These are phyloP conservation scores for Copromyces sp. DNA, from an alignment of 495 filamentous ascomycete genomes.

Conservation along the genomic window DNA sequence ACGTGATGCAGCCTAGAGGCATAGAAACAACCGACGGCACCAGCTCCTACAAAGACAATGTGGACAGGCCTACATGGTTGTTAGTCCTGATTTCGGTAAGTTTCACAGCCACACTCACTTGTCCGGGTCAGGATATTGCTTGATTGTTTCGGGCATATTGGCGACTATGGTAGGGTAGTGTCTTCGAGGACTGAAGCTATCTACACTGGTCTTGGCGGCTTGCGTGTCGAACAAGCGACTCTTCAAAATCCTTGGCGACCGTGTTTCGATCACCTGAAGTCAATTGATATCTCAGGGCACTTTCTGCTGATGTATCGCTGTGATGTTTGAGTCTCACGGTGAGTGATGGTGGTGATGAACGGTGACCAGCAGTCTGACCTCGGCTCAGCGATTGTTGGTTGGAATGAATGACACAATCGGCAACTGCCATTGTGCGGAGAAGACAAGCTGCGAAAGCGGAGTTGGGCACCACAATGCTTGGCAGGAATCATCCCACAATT, in stretches of 20 bases:
- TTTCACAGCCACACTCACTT: conserved; percentile 7
- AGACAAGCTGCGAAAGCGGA: background rate
- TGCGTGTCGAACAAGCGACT: background rate
- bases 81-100: conserved; percentile 1
- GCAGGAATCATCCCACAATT: background rate
- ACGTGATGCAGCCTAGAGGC: conserved; percentile 45
- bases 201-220: background rate
- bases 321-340: background rate
- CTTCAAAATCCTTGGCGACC: background rate
- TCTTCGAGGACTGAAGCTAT: background rate
- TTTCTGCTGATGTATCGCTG: background rate
- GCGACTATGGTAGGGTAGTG: background rate
- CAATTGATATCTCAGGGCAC: background rate
- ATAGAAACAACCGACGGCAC: conserved; percentile 51
- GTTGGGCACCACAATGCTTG: background rate
- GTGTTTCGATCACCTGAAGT: fast-evolving
- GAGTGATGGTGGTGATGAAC: background rate
- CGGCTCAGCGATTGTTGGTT: background rate
- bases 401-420: background rate
- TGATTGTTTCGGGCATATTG: conserved; percentile 11
- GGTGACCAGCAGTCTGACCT: background rate
- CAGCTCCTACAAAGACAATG: conserved; percentile 47
- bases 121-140: conserved; percentile 12
- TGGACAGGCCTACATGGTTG: conserved; percentile 28
- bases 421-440: background rate